Evolutionary conservation across 768 basidiomycete species (phyloP), one percentile per base, ranked within the genome.

Genomic region (Austroboletus eburneus): DNA sequence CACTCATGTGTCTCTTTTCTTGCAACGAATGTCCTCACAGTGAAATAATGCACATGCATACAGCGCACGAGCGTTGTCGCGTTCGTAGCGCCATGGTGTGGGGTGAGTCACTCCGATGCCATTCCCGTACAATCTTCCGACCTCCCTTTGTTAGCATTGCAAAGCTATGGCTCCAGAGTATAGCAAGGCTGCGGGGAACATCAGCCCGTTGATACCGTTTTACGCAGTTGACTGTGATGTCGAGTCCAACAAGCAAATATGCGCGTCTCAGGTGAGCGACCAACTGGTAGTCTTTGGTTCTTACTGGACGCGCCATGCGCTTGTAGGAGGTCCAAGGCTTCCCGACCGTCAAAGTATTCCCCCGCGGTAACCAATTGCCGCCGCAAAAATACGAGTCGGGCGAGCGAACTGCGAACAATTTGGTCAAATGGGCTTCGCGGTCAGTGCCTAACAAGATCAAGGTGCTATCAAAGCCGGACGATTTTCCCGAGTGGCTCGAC

Each of bases 21-120:
- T 13, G 5, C 9, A 16, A n/a, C 18, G 20, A 17, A 42, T 44
- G 16, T 16, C 36, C 46, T 30, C 16, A 50, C 5, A 13, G 6
- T 10, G 18, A 30, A 17, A 25, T 4, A 34, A n/a, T 24, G 32
- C 24, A 23, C 24, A 44, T 17, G 7, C 10, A 30, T 39, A 9
- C 55, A 91, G 89, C 72, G 78, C 68, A 86, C 89, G 25, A 79
- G 75, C 50, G 65, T 93, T 59, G 84, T 95, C 16, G 93, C 91
- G 2, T 96, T 94, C 61, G 86, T 93, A 12, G 93, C 93, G n/a
- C 88, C 91, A 4, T 95, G 92, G 93, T 92, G 88, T 59, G 88
- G 87, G 54, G 87, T 89, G 64, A 62, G 85, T 25, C 9, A 9
- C 39, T 18, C 21, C 41, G 2, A 35, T n/a, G n/a, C n/a, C n/a